phyloP scores from a whole-genome alignment of 306 rosid species.

The Cyclanthera cordifolia region DNA sequence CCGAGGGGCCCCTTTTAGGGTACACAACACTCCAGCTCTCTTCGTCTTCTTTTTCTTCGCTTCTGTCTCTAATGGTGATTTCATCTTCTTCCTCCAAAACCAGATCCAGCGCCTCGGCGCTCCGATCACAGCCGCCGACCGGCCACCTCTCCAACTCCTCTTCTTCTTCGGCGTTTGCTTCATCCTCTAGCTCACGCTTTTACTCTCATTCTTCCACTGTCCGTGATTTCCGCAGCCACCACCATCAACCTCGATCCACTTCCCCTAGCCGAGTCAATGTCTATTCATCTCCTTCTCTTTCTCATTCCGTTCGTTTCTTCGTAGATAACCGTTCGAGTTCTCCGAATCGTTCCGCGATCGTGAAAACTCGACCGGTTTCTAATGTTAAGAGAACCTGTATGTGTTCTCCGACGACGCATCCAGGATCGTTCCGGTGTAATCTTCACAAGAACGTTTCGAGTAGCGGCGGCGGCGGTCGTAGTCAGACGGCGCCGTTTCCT shows the following conservation, averaged over 20 bases:
- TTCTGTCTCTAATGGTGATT: conserved; percentile 15
- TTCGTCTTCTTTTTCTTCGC: background rate
- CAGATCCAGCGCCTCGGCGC: conserved; percentile 61
- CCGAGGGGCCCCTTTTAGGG: conserved; percentile 46
- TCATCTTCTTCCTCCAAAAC: conserved; percentile 31
- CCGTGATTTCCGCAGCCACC: conserved; percentile 20
- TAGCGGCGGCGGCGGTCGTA: conserved; percentile 12
- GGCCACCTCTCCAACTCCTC: conserved; percentile 48
- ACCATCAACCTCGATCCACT: conserved; percentile 43
- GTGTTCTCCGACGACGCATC: conserved; percentile 90
- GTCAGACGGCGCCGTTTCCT: conserved; percentile 31
- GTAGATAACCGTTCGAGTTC: conserved; percentile 64
- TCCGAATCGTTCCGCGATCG: conserved; percentile 65
- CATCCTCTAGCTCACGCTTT: conserved; percentile 52
- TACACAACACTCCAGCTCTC: background rate
- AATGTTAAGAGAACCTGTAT: conserved; percentile 57
- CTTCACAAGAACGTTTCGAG: conserved; percentile 44
- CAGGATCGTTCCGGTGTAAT: conserved; percentile 86
- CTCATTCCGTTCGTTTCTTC: conserved; percentile 60
- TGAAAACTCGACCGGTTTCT: conserved; percentile 42
- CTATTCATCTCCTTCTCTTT: conserved; percentile 20
- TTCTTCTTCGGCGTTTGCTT: conserved; percentile 57
- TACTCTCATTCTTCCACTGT: conserved; percentile 40
- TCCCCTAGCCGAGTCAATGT: conserved; percentile 90
- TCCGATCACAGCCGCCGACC: conserved; percentile 61